Evolutionary conservation across 495 filamentous ascomycete species (phyloP), one percentile per base, ranked within the genome.

Genomic region (Penicillium samsonianum): DNA sequence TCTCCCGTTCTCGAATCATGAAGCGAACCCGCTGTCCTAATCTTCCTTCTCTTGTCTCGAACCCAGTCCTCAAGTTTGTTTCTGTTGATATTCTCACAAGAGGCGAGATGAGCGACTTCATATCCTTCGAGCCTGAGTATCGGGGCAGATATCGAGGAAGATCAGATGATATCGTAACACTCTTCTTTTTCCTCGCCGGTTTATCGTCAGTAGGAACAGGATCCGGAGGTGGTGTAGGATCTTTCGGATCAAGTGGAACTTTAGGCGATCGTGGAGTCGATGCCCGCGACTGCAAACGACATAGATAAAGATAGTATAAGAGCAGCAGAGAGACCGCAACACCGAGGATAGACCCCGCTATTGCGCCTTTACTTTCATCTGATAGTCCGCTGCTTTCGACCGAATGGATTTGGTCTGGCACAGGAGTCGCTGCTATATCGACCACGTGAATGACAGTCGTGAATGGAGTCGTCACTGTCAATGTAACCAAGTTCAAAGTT

Each of bases 131-230:
- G 20, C 38, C 35, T 0, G 14, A n/a, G 10, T 53, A 40, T 53
- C 17, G 37, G 28, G 50, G 35, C 19, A 26, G 7, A 11, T 52
- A 38, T 52, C 38, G 38, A 30, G 50, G 37, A 41, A 26, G 49
- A 9, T 53, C 50, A 19, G 50, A 14, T 4, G 50, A 16, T 42
- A 53, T 53, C 14, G 50, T 53, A 26, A 53, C 50, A 4, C n/a
- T 9, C n/a, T 43, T 53, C 17, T 53, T 53, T 11, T 30, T 43
- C 17, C 8, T 31, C 4, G 50, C 1, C 25, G 17, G 4, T 38
- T n/a, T 0, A 12, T 33, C 16, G n/a, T 20, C 44, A 47, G 44
- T 31, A 20, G 25, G 25, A 47, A 8, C 28, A 23, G 48, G 48
- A 8, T 33, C 28, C 1, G 51, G 14, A 14, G 51, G 11, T 12